Evolutionary conservation across 441 rosid species (phyloP).

Genomic region (Syzygium malaccense): DNA sequence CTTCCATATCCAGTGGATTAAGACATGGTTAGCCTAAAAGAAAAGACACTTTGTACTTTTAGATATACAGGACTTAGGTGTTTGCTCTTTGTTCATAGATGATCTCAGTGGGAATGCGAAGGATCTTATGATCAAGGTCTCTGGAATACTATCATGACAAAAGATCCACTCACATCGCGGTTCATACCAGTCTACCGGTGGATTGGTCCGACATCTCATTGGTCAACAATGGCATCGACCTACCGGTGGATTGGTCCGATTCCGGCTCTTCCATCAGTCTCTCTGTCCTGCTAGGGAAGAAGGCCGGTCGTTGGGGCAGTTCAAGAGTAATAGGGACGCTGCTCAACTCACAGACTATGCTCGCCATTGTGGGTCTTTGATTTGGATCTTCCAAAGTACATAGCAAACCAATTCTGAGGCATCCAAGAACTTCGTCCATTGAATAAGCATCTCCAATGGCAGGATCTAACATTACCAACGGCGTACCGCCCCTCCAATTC

Average conservation of each 20-base stretch:
- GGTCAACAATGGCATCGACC: background rate
- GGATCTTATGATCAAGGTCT: no score
- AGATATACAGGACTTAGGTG: background rate
- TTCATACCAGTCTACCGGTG: no score
- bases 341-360: background rate
- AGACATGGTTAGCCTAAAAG: background rate
- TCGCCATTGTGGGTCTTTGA: background rate
- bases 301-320: background rate
- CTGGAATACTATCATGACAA: no score
- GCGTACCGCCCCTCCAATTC: background rate
- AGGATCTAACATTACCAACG: background rate
- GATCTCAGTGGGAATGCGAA: background rate
- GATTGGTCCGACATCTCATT: no score
- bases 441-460: background rate
- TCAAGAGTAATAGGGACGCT: background rate
- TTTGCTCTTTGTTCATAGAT: background rate
- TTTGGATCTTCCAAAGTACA: background rate
- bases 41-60: background rate
- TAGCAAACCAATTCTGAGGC: background rate
- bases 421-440: background rate
- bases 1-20: background rate
- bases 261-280: no score
- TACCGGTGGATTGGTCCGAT: background rate
- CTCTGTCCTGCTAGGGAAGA: background rate
- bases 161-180: no score